Conservation (phyloP, 148 eudicot species). For the Persicaria tinctoria region DNA sequence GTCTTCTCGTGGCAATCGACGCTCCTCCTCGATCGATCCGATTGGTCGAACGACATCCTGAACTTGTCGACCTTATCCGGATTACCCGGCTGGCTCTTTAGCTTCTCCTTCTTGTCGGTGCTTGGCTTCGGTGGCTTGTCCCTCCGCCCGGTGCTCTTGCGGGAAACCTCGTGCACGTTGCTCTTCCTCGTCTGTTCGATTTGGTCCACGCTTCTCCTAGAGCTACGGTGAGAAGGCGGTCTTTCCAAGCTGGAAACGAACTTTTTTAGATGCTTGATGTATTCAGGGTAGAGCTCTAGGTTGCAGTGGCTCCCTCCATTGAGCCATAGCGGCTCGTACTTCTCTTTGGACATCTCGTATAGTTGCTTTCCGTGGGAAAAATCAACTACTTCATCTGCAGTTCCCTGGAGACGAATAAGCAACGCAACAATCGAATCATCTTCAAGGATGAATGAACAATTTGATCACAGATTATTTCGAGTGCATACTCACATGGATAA, state of each 20-base stretch:
- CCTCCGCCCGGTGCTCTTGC: slow-evolving; percentile 60
- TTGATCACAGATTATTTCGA: not conserved
- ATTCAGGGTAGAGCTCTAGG: slow-evolving; percentile 62
- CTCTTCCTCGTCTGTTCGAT: slow-evolving; percentile 55
- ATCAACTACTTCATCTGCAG: slow-evolving; percentile 66
- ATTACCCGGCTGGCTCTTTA: slow-evolving; percentile 26
- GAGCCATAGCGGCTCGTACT: slow-evolving; percentile 67
- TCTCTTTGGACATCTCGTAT: slow-evolving; percentile 63
- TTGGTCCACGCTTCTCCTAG: slow-evolving; percentile 45
- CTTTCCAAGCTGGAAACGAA: slow-evolving; percentile 46
- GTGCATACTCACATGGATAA: slow-evolving; percentile 64
- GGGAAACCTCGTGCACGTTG: slow-evolving; percentile 32
- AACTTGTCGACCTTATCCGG: slow-evolving; percentile 38
- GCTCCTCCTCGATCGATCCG: slow-evolving; percentile 59
- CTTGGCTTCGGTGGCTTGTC: slow-evolving; percentile 59
- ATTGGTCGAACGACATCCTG: slow-evolving; percentile 36
- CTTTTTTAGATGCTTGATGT: slow-evolving; percentile 54
- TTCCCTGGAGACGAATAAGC: slow-evolving; percentile 35
- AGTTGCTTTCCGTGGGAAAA: slow-evolving; percentile 66
- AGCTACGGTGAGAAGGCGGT: slow-evolving; percentile 42
- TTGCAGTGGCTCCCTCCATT: slow-evolving; percentile 64
- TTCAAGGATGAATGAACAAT: not conserved
- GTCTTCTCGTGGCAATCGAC: slow-evolving; percentile 54
- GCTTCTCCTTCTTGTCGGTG: slow-evolving; percentile 33
- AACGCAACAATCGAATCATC: not conserved